Evolutionary conservation across 495 filamentous ascomycete species (phyloP).

Genomic region (Ramalina peruviana): DNA sequence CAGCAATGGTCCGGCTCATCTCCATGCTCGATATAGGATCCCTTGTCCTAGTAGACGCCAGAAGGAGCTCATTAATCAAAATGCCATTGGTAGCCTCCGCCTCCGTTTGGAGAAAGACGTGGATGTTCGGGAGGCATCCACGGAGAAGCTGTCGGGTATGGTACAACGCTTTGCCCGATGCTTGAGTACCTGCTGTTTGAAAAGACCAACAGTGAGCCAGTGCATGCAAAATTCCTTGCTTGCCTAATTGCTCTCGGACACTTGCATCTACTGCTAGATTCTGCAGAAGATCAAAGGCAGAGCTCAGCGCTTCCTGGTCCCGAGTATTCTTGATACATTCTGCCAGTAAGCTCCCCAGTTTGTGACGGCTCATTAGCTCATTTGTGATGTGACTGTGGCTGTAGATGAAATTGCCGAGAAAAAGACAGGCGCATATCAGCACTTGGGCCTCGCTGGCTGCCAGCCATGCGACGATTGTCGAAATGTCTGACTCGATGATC

Average conservation of each 20-base stretch:
- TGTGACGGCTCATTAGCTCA: constrained; percentile 37
- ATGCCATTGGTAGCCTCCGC: constrained; percentile 11
- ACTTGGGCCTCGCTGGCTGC: constrained; percentile 37
- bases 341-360: constrained; percentile 43
- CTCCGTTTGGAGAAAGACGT: constrained; percentile 26
- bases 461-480: constrained; percentile 46
- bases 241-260: constrained; percentile 47
- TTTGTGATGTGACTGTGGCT: constrained; percentile 46
- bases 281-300: constrained; percentile 60
- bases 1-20: constrained; percentile 50
- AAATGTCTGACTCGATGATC: constrained; percentile 47
- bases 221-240: constrained; percentile 30
- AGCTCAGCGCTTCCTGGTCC: constrained; percentile 44
- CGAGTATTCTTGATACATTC: constrained; percentile 33
- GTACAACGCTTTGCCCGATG: constrained; percentile 44
- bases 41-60: constrained; percentile 43
- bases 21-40: constrained; percentile 57
- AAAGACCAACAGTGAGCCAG: constrained; percentile 34
- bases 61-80: constrained; percentile 32
- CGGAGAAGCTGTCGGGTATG: constrained; percentile 52
- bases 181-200: constrained; percentile 52
- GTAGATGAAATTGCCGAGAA: constrained; percentile 65
- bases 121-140: constrained; percentile 41
- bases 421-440: constrained; percentile 59
- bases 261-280: constrained; percentile 56